A percentile compares a stretch with the other conserved stretches of the same genome.
These are phyloP conservation scores for Cladosporium sp. DNA, from an alignment of 2,329 filamentous ascomycete species.

Conservation along the genomic window DNA sequence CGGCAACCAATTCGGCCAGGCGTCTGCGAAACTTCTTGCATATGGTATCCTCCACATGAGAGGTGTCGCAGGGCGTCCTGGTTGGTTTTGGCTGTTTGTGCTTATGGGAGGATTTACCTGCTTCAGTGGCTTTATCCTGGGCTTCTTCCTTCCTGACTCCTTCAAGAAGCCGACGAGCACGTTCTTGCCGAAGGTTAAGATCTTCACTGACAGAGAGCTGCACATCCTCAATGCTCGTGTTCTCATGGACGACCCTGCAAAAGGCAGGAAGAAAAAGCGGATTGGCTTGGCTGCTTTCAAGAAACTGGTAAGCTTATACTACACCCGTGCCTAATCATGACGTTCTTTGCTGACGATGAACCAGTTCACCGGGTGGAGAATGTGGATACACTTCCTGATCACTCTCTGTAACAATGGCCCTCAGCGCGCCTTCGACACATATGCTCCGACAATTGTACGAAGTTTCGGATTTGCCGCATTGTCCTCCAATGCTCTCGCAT, in stretches of 20 bases:
- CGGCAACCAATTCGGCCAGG: constrained; percentile 42
- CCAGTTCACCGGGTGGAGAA: constrained; percentile 35
- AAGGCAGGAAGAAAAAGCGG: constrained; percentile 26
- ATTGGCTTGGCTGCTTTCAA: constrained; percentile 30
- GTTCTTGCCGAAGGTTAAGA: constrained; percentile 21
- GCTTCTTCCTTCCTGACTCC: constrained; percentile 29
- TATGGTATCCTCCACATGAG: constrained; percentile 28
- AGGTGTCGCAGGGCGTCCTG: constrained; percentile 19
- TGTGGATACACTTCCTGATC: constrained; percentile 32
- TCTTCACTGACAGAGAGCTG: constrained; percentile 29
- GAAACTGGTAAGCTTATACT: constrained; percentile 20
- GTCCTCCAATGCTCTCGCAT: constrained; percentile 30
- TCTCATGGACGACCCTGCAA: constrained; percentile 28
- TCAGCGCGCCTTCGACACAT: constrained; percentile 29
- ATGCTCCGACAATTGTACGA: constrained; percentile 30
- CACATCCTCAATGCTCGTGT: constrained; percentile 29
- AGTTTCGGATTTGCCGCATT: constrained; percentile 22
- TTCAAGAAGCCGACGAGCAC: constrained; percentile 28
- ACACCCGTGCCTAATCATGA: too few species aligned
- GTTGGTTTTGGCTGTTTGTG: constrained; percentile 29
- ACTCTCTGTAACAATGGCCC: constrained; percentile 31
- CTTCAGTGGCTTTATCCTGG: constrained; percentile 31
- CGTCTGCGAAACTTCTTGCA: constrained; percentile 40
- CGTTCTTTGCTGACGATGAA: constrained; percentile 18
- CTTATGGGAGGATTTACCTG: constrained; percentile 34